Evolutionary conservation across 2,329 filamentous ascomycete genomes (phyloP).

Genomic region (Clarireedia homoeocarpa): DNA sequence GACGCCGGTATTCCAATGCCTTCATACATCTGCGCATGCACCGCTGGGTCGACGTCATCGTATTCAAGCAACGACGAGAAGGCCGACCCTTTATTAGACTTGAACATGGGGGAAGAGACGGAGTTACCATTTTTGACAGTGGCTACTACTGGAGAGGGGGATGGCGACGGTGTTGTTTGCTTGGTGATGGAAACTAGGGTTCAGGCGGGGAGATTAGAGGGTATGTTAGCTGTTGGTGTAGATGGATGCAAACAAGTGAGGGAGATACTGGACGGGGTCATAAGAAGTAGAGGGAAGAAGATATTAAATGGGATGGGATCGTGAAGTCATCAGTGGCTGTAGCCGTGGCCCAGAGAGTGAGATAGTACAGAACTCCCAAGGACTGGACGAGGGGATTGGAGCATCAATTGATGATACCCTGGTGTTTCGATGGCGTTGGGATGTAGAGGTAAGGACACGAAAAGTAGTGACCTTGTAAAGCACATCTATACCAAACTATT

Average conservation of each 20-base stretch:
- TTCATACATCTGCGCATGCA: conserved; percentile 83
- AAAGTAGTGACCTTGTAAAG: background rate
- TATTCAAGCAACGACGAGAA: conserved; percentile 56
- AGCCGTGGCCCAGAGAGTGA: background rate
- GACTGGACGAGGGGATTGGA: background rate
- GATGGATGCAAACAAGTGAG: conserved; percentile 87
- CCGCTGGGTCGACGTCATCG: conserved; percentile 69
- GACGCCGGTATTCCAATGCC: conserved; percentile 95
- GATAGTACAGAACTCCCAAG: background rate
- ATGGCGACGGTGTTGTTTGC: conserved; percentile 66
- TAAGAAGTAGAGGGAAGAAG: conserved; percentile 60
- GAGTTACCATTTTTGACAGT: conserved; percentile 87
- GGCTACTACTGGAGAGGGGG: conserved; percentile 57
- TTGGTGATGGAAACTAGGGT: conserved; percentile 82
- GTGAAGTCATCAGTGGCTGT: background rate
- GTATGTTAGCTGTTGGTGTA: conserved; percentile 85
- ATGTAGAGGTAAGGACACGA: background rate
- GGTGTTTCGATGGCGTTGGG: conserved; percentile 9
- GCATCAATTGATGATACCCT: conserved; percentile 12
- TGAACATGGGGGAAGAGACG: conserved; percentile 73
- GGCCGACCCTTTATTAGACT: conserved; percentile 71
- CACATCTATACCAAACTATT: background rate
- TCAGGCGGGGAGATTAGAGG: conserved; percentile 74
- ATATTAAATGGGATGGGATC: conserved; percentile 44
- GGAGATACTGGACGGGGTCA: conserved; percentile 70